Base-by-base conservation (phyloP, 805 yeast species). In the Cyberlindnera saturnus region DNA sequence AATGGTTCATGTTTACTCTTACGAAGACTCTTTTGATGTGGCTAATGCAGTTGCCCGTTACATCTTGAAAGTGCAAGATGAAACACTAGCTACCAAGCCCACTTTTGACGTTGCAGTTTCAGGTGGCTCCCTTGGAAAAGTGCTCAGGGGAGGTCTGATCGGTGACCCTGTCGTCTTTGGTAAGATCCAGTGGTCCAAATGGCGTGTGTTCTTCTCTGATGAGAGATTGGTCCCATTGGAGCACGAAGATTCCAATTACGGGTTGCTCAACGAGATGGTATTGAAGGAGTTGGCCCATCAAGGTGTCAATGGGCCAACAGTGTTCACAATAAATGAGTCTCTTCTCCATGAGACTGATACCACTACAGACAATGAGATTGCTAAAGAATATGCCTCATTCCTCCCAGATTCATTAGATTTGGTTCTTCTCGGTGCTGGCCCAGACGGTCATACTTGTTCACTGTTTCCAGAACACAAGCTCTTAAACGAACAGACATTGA, bases 381-480 rank as follows among this genome's bases (percentile, higher is more conserved):
- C 95, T 5, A 51, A 58, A 15, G 81, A 75, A 38, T 89, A 89
- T 62, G 82, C 75, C 50, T 47, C 68, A 1, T 66, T 70, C 35
- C 63, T 89, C 41, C 87, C 91, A 9, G 59, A 53, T 16, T 41
- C 50, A 1, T 56, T 77, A 29, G 96, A 89, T 63, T 67, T 88
- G 53, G 67, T 89, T 18, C 67, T 88, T 43, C 71, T 89, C 49
- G 97, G 97, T 18, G 85, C 93, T 62, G 97, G 97, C 7, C 96
- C 96, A 31, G 97, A 89, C 58, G 97, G 96, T 32, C 97, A 89
- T 63, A 89, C 96, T 5, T 86, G 96, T 67, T 89, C 96, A 1
- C 70, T 89, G 49, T 89, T 89, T 76, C 96, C 96, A 11, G 89
- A 83, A 5, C 96, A 88, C 62, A 55, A 63, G 47, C 71, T 87